These are phyloP conservation scores for Sutorius eximius DNA, from an alignment of 1,284 basidiomycete genomes.

Conservation along the genomic window DNA sequence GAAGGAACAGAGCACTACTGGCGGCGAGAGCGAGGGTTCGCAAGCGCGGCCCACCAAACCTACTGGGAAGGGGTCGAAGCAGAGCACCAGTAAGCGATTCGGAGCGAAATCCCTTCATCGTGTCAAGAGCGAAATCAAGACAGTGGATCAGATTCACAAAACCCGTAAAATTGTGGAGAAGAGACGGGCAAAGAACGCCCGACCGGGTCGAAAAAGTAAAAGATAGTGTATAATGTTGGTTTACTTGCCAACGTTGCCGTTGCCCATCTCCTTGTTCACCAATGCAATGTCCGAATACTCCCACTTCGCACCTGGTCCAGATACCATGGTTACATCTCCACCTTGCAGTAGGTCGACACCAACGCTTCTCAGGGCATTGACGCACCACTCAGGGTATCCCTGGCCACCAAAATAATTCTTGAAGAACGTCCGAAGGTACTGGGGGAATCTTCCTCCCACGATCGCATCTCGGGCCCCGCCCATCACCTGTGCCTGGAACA, in stretches of 20 bases:
- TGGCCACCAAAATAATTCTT: conserved; percentile 63
- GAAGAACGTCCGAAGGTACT: conserved; percentile 74
- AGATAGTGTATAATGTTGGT: conserved; percentile 35
- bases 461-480: conserved; percentile 77
- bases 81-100: conserved; percentile 43
- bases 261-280: conserved; percentile 9
- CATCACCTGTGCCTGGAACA: conserved; percentile 82
- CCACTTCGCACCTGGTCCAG: conserved; percentile 73
- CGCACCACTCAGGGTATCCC: conserved; percentile 81
- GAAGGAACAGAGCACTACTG: conserved; percentile 38
- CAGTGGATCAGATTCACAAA: conserved; percentile 82
- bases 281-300: conserved; percentile 52
- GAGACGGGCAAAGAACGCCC: conserved; percentile 73
- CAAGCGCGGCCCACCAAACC: conserved; percentile 16
- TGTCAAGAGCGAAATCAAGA: conserved; percentile 81
- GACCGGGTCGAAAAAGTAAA: conserved; percentile 56
- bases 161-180: conserved; percentile 61
- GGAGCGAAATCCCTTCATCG: conserved; percentile 59
- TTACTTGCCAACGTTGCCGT: conserved; percentile 4
- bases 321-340: conserved; percentile 45
- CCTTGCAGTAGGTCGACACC: conserved; percentile 72
- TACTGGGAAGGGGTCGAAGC: conserved; percentile 26
- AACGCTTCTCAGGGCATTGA: conserved; percentile 73
- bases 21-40: conserved; percentile 20
- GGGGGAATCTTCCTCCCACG: conserved; percentile 69